Conservation (phyloP, 768 basidiomycete species). For the Tubosaeta brunneosetosa region DNA sequence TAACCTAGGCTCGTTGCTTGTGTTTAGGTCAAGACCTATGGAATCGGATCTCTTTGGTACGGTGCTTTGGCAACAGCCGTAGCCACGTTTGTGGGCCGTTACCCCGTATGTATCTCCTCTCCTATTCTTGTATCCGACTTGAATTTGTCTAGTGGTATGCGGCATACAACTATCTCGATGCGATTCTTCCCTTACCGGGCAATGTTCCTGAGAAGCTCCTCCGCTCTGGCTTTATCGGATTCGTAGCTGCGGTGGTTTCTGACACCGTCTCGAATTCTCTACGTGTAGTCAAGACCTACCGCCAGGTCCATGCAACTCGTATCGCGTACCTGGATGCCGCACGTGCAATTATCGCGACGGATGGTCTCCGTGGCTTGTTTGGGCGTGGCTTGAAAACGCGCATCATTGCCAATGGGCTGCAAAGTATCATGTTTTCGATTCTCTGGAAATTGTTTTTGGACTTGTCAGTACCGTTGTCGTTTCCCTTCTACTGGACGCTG, state of each 20-base stretch:
- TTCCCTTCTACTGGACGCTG: neutral
- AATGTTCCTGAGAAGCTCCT: slow-evolving; percentile 53
- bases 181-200: slow-evolving; percentile 51
- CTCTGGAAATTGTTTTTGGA: slow-evolving; percentile 91
- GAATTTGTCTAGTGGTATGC: slow-evolving; percentile 62
- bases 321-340: slow-evolving; percentile 81
- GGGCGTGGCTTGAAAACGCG: slow-evolving; percentile 89
- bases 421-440: slow-evolving; percentile 86
- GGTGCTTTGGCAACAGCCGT: slow-evolving; percentile 90
- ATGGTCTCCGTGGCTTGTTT: slow-evolving; percentile 77
- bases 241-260: slow-evolving; percentile 77
- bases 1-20: neutral
- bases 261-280: slow-evolving; percentile 87
- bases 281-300: slow-evolving; percentile 91
- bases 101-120: slow-evolving; percentile 52
- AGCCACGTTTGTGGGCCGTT: slow-evolving; percentile 91
- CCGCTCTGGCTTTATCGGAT: slow-evolving; percentile 89
- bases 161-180: slow-evolving; percentile 79
- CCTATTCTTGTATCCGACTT: neutral
- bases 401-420: slow-evolving; percentile 85
- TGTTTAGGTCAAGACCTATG: slow-evolving; percentile 63
- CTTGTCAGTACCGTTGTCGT: slow-evolving; percentile 49
- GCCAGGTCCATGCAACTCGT: slow-evolving; percentile 80
- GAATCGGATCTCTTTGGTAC: slow-evolving; percentile 79
- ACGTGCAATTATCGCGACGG: slow-evolving; percentile 63